These are phyloP conservation scores for Talaromyces nanjingensis DNA, from an alignment of 495 filamentous ascomycete genomes.

Conservation along the genomic window DNA sequence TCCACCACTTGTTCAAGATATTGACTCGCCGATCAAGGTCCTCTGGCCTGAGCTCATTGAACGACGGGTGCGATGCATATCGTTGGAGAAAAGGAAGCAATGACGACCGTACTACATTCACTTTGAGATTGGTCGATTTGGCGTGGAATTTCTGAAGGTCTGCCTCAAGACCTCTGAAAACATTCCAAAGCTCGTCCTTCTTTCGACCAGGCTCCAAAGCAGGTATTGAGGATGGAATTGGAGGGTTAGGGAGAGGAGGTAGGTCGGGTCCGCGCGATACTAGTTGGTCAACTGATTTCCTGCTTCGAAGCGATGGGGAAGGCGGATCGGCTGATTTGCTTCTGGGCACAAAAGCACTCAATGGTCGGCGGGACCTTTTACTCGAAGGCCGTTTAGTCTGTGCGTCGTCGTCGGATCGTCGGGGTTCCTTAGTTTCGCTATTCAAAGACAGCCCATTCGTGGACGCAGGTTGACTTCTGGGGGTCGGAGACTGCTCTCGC, in stretches of 20 bases:
- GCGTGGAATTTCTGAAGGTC: conserved; percentile 82
- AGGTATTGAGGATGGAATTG: conserved; percentile 22
- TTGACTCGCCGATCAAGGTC: conserved; percentile 78
- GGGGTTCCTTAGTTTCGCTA: conserved; percentile 11
- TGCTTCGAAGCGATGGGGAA: conserved; percentile 46
- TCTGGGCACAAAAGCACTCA: conserved; percentile 42
- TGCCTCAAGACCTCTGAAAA: conserved; percentile 72
- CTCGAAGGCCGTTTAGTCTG: conserved; percentile 16
- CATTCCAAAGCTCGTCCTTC: conserved; percentile 84
- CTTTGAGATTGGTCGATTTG: conserved; percentile 69
- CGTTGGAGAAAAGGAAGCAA: conserved; percentile 80
- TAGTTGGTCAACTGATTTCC: conserved; percentile 53
- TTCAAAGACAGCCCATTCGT: conserved; percentile 23
- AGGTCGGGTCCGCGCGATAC: conserved; percentile 39
- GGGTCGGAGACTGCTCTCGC: conserved; percentile 30
- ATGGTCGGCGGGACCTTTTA: conserved; percentile 44
- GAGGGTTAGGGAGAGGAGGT: conserved; percentile 44
- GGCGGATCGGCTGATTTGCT: conserved; percentile 35
- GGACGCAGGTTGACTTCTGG: conserved; percentile 22
- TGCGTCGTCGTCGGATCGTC: not conserved
- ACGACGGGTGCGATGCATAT: conserved; percentile 64
- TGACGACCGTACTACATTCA: conserved; percentile 67
- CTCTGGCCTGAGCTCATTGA: conserved; percentile 61
- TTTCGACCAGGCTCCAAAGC: conserved; percentile 42
- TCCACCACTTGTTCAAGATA: conserved; percentile 95